Base-by-base conservation (phyloP, 768 basidiomycete species). In the Peribolospora kevripleyi region DNA sequence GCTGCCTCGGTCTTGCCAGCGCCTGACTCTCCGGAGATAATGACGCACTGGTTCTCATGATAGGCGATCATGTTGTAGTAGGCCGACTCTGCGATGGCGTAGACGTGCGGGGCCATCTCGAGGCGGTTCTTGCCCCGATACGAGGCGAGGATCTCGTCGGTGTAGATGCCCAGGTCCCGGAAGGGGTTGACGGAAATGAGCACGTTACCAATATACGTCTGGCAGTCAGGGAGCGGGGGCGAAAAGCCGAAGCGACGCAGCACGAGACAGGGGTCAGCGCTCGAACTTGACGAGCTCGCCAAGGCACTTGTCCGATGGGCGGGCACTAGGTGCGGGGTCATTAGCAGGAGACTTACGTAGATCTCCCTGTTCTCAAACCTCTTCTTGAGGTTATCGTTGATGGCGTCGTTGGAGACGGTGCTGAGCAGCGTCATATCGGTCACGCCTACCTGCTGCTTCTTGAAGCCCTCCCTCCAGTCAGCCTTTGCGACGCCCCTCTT, bases 1-100 rank as follows among this genome's bases (percentile, higher is more conserved):
- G 93, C 93, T 3, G 93, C 93, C 68, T 97, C 93, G 3, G 93
- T 98, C 74, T 98, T 98, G 52, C 93, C 93, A 4, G 93, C 93
- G 52, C 93, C 93, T 11, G 90, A 95, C 71, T 98, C 93, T 54
- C 93, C 93, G 42, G 90, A 88, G 64, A 98, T 97, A 70, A 98
- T 98, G 54, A 98, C 91, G 67, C 91, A 97, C 71, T 98, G 93
- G 65, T 97, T 98, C 70, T 98, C 91, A 68, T 90, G 83, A 69
- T 98, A 93, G 39, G 88, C 85, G 60, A 87, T 90, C 93, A 98
- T 97, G 66, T 90, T 86, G 72, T 97, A 97, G 72, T 97, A 97
- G 7, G 88, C 80, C 53, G 82, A 76, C 73, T 98, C 93, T 49
- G 93, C 93, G 60, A 98, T 93, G 60, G 82, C 75, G 70, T 91